Evolutionary conservation across 2,329 filamentous ascomycete genomes (phyloP), one percentile per base, ranked within the genome.

Genomic region (Neonectria magnoliae): DNA sequence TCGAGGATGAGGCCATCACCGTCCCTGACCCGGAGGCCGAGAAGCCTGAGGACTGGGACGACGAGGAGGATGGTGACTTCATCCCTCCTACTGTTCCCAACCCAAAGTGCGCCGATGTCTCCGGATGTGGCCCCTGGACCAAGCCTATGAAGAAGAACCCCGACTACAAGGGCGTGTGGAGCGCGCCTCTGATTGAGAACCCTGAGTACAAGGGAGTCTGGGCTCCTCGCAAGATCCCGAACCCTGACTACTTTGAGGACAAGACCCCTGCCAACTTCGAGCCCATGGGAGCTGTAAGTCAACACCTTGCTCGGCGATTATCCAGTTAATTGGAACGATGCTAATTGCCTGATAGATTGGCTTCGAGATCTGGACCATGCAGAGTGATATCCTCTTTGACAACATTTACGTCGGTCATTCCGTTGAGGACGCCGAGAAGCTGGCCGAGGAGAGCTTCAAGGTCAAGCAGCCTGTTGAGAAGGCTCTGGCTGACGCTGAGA

Each of bases 321-420:
- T 4, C 6, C 10, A 4, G 4, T 5, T 48, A 16, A 10, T 13
- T 8, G 16, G 13, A 22, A n/a, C n/a, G 8, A 42, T 57, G 69
- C 73, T 77, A 65, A 70, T 57, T 31, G 1, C 22, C 38, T 27
- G 51, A 20, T 77, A 94, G 92, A 94, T 98, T 83, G 96, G 96
- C 75, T 98, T 98, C 77, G 96, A 99, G 83, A 95, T 99, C 84
- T 99, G 96, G 96, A 98, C 96, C 76, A 99, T 99, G 96, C 95
- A 98, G 84, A 97, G 90, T 81, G 92, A 98, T 79, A 98, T 99
- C 75, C 91, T 98, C 76, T 98, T 99, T 76, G 93, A 98, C 89
- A 99, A 99, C 90, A 97, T 99, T 87, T 99, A 98, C 89, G 94
- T 99, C 80, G 96, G 96, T 69, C 96, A 99, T 90, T 98, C 95